Conservation (phyloP, 805 yeast genomes). For the Candida tallmaniae region DNA sequence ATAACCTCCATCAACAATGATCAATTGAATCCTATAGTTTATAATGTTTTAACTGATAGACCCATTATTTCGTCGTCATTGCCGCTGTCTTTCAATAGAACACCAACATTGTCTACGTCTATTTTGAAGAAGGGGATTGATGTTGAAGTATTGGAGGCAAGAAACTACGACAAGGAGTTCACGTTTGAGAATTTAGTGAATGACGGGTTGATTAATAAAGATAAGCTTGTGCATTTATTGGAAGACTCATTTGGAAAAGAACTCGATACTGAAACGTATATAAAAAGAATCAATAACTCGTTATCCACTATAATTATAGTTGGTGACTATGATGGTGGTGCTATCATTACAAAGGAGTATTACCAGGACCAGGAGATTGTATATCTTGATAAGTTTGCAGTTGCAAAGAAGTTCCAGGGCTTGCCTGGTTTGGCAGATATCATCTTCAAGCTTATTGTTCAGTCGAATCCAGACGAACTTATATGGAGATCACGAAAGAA, state of each 20-base stretch:
- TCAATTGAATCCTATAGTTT: slow-evolving; percentile 77
- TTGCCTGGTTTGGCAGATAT: slow-evolving; percentile 92
- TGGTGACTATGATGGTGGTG: slow-evolving; percentile 95
- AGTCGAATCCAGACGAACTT: slow-evolving; percentile 64
- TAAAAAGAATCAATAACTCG: slow-evolving; percentile 56
- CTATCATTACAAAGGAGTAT: slow-evolving; percentile 82
- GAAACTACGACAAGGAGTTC: slow-evolving; percentile 28
- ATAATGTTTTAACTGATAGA: slow-evolving; percentile 87
- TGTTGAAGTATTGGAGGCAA: slow-evolving; percentile 39
- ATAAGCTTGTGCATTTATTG: slow-evolving; percentile 55
- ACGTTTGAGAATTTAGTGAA: slow-evolving; percentile 35
- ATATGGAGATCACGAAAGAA: slow-evolving; percentile 85
- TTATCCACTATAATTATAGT: slow-evolving; percentile 79
- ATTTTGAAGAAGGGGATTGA: slow-evolving; percentile 73
- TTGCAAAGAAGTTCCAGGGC: slow-evolving; percentile 78
- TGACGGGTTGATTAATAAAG: slow-evolving; percentile 45
- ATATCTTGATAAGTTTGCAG: slow-evolving; percentile 92
- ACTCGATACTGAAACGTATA: slow-evolving; percentile 63
- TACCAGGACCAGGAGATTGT: slow-evolving; percentile 42
- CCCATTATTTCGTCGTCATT: slow-evolving; percentile 87
- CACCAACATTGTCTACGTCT: slow-evolving; percentile 68
- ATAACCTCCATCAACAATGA: slow-evolving; percentile 56
- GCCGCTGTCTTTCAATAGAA: slow-evolving; percentile 56
- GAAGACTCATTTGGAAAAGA: slow-evolving; percentile 74
- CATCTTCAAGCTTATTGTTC: slow-evolving; percentile 74